phyloP scores from a whole-genome alignment of 2,329 filamentous ascomycete species.

The Sporothrix luriei region DNA sequence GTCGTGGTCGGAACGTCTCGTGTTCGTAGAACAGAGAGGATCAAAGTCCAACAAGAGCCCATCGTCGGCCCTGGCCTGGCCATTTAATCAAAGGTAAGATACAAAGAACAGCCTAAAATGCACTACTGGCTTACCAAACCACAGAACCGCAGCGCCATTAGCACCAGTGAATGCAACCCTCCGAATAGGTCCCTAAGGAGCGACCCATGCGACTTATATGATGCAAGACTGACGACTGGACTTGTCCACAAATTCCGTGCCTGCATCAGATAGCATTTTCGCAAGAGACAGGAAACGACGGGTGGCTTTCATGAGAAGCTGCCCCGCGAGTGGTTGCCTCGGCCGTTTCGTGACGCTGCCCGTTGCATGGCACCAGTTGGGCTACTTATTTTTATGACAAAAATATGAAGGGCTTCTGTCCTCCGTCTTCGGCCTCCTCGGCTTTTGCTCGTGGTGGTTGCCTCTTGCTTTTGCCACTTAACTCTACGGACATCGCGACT shows the following conservation, averaged over 20 bases:
- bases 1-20: too few species aligned
- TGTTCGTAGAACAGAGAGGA: background rate
- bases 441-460: background rate
- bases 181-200: background rate
- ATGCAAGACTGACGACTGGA: background rate
- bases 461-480: background rate
- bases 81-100: background rate
- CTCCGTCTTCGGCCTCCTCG: slow-evolving; percentile 17
- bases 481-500: background rate
- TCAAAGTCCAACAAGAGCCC: background rate
- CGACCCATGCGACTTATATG: background rate
- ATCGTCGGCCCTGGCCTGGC: background rate
- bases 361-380: too few species aligned
- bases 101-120: slow-evolving; percentile 16
- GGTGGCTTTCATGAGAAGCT: background rate
- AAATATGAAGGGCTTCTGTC: background rate
- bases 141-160: background rate
- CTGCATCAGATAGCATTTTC: slow-evolving; percentile 20
- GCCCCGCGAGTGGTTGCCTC: background rate
- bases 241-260: slow-evolving; percentile 18
- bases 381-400: background rate
- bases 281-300: slow-evolving; percentile 23
- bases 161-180: background rate
- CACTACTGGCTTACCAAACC: background rate
- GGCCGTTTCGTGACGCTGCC: slow-evolving; percentile 20